These are phyloP conservation scores for Xerocomellus dryophilus DNA, from an alignment of 768 basidiomycete genomes.

Conservation along the genomic window DNA sequence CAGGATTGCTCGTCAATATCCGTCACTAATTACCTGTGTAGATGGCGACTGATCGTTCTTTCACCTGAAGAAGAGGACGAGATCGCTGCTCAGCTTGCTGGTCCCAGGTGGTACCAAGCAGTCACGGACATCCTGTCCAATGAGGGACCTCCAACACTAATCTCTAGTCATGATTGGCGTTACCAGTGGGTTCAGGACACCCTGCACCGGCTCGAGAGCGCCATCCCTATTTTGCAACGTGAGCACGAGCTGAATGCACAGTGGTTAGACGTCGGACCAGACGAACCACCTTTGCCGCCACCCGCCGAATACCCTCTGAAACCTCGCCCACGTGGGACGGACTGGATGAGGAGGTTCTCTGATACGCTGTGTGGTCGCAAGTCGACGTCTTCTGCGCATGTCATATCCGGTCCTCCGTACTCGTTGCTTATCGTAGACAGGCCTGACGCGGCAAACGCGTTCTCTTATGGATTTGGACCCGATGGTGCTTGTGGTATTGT, in stretches of 20 bases:
- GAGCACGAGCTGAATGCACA: conserved; percentile 53
- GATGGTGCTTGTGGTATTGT: conserved; percentile 92
- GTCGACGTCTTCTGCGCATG: conserved; percentile 45
- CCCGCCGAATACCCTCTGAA: conserved; percentile 75
- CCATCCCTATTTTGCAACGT: conserved; percentile 62
- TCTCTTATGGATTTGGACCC: conserved; percentile 93
- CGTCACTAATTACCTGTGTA: conserved; percentile 28
- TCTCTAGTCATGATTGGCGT: conserved; percentile 84
- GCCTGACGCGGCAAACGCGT: conserved; percentile 83
- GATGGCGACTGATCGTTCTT: conserved; percentile 84
- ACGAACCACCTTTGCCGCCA: conserved; percentile 67
- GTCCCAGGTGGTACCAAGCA: conserved; percentile 82
- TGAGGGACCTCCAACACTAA: conserved; percentile 57
- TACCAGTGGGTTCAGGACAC: conserved; percentile 83
- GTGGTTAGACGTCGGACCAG: conserved; percentile 52
- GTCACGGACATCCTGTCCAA: conserved; percentile 74
- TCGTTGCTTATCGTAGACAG: conserved; percentile 87
- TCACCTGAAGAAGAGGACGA: conserved; percentile 92
- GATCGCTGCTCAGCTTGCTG: conserved; percentile 78
- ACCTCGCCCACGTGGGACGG: conserved; percentile 79
- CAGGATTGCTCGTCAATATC: not conserved
- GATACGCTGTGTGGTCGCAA: conserved; percentile 47
- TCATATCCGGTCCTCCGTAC: conserved; percentile 80
- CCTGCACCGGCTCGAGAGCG: conserved; percentile 70
- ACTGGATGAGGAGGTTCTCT: conserved; percentile 59